Percentiles rank a stretch among this genome's conserved stretches.
Evolutionary conservation across 2,329 filamentous ascomycete genomes (phyloP).

Genomic region (Trichothecium roseum): DNA sequence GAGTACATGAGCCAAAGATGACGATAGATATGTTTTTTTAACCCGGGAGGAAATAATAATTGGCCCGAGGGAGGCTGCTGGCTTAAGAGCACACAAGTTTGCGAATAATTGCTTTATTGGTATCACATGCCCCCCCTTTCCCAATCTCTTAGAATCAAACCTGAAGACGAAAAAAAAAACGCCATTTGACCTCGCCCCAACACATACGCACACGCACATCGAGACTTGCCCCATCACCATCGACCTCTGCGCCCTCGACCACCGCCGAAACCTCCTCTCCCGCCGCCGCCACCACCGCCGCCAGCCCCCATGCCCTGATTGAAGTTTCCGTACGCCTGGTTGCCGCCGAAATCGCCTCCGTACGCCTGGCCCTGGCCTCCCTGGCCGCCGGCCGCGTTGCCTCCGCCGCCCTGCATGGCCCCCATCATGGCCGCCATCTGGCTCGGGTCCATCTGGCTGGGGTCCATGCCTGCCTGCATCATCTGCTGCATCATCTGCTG

Average conservation of each 20-base stretch:
- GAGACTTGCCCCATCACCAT: too few species aligned
- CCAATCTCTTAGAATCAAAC: too few species aligned
- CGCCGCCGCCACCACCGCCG: conserved; percentile 19
- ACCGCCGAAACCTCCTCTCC: conserved; percentile 14
- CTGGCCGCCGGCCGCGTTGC: conserved; percentile 17
- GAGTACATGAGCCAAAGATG: too few species aligned
- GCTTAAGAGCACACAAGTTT: too few species aligned
- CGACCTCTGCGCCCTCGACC: conserved; percentile 19
- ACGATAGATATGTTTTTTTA: too few species aligned
- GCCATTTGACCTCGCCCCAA: neutral
- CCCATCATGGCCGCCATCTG: conserved; percentile 50
- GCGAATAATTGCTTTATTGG: too few species aligned
- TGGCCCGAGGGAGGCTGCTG: too few species aligned
- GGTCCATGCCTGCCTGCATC: conserved; percentile 56
- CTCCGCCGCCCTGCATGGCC: conserved; percentile 40
- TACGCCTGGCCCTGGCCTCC: conserved; percentile 40
- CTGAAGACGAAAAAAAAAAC: too few species aligned
- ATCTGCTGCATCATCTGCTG: conserved; percentile 62
- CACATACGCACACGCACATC: too few species aligned
- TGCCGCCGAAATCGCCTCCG: conserved; percentile 40
- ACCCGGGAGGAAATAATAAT: too few species aligned
- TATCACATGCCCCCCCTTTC: too few species aligned
- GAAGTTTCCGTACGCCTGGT: conserved; percentile 41
- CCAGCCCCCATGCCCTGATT: conserved; percentile 35
- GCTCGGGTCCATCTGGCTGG: conserved; percentile 53